Conservation (phyloP, 257 asterid species). For the Solanum sparsipilum region DNA sequence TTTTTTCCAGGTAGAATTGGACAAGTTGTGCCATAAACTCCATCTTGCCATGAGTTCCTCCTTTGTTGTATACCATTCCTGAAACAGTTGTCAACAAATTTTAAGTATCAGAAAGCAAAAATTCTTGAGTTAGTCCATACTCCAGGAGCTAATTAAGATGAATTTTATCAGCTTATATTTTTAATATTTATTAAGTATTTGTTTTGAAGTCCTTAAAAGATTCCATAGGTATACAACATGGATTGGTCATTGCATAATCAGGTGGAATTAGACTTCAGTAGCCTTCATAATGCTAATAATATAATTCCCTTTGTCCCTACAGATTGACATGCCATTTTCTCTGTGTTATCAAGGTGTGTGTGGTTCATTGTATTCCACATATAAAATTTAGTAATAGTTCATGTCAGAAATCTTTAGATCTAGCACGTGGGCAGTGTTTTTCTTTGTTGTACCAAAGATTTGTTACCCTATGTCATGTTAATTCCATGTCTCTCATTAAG, state of each 20-base stretch:
- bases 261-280: background rate
- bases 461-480: background rate
- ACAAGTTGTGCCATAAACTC: conserved; percentile 70
- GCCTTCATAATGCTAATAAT: background rate
- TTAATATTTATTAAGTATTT: background rate
- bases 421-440: conserved; percentile 30
- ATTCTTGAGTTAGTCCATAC: background rate
- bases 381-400: background rate
- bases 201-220: background rate
- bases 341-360: background rate
- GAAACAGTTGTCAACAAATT: background rate
- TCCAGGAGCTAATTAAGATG: background rate
- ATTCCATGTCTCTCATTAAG: background rate
- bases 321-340: conserved; percentile 6
- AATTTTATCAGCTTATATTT: background rate
- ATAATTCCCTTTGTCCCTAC: conserved; percentile 15
- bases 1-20: conserved; percentile 75
- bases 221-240: background rate
- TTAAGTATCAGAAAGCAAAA: background rate
- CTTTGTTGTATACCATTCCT: conserved; percentile 96
- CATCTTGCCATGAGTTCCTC: conserved; percentile 96
- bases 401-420: conserved; percentile 44
- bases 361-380: background rate
- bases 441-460: background rate
- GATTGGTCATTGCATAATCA: background rate